A percentile compares a stretch with the other conserved stretches of the same genome.
These are phyloP conservation scores for Diaporthe amygdali DNA, from an alignment of 2,329 filamentous ascomycete genomes.

Conservation along the genomic window DNA sequence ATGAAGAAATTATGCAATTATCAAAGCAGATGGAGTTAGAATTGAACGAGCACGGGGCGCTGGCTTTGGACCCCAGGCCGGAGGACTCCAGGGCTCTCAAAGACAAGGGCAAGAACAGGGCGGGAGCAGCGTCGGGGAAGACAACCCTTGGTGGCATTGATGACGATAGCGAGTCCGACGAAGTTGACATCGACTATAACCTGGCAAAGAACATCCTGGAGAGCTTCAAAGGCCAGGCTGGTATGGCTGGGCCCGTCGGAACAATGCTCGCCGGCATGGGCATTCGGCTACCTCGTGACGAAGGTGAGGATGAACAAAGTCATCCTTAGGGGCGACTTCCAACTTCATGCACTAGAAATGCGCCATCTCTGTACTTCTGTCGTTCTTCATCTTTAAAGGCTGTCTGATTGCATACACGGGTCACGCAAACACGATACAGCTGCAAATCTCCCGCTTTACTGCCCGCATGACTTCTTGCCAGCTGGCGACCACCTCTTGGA, in stretches of 20 bases:
- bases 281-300: slow-evolving; percentile 79
- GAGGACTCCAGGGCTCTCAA: slow-evolving; percentile 38
- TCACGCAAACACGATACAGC: background rate
- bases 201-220: slow-evolving; percentile 90
- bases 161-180: slow-evolving; percentile 57
- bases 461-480: too few species aligned
- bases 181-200: slow-evolving; percentile 82
- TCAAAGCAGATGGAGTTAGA: slow-evolving; percentile 76
- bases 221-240: slow-evolving; percentile 89
- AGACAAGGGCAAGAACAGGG: slow-evolving; percentile 30
- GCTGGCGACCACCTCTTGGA: too few species aligned
- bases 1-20: slow-evolving; percentile 67
- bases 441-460: background rate
- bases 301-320: slow-evolving; percentile 57
- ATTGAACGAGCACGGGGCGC: slow-evolving; percentile 69
- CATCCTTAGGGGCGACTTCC: background rate
- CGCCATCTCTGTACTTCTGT: background rate
- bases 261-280: slow-evolving; percentile 91
- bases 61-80: slow-evolving; percentile 55
- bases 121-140: slow-evolving; percentile 1
- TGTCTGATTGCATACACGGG: too few species aligned
- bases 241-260: slow-evolving; percentile 82
- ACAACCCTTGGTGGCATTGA: slow-evolving; percentile 41
- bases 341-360: background rate
- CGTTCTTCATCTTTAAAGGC: background rate